Conservation (phyloP, 495 filamentous ascomycete genomes). For the Bacidia gigantensis region DNA sequence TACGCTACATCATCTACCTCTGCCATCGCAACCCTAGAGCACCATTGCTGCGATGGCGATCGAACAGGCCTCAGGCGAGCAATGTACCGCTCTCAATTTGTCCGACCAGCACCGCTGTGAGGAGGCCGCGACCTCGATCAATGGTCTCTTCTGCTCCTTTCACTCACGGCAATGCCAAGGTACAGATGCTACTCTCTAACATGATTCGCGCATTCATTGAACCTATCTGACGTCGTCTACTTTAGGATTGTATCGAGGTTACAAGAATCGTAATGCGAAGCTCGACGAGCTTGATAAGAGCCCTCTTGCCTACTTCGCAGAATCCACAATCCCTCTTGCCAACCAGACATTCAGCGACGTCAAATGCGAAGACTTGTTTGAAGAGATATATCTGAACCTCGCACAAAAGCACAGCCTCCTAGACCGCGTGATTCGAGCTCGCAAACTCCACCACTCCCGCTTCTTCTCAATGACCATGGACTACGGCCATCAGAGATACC, state of each 20-base stretch:
- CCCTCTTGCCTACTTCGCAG: slow-evolving; percentile 25
- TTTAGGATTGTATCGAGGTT: slow-evolving; percentile 32
- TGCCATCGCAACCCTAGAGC: too few relatives aligned
- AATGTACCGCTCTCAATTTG: slow-evolving; percentile 28
- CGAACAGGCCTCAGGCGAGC: background rate
- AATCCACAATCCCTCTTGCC: slow-evolving; percentile 22
- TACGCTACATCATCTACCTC: too few relatives aligned
- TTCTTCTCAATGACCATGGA: slow-evolving; percentile 33
- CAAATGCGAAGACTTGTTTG: slow-evolving; percentile 24
- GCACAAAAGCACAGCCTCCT: slow-evolving; percentile 31
- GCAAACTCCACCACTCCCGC: slow-evolving; percentile 39
- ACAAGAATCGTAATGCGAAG: slow-evolving; percentile 33
- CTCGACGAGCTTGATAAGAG: slow-evolving; percentile 27
- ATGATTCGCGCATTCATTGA: background rate
- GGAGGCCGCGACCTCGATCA: slow-evolving; percentile 25
- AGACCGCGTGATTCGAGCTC: slow-evolving; percentile 35
- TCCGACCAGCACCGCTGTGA: slow-evolving; percentile 27
- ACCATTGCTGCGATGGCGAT: background rate
- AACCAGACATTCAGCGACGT: slow-evolving; percentile 30
- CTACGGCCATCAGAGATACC: slow-evolving; percentile 26
- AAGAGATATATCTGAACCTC: slow-evolving; percentile 26
- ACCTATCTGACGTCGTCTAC: background rate
- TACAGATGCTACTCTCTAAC: background rate
- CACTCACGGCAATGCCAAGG: slow-evolving; percentile 34
- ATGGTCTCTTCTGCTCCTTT: slow-evolving; percentile 35